Evolutionary conservation across 2,329 filamentous ascomycete species (phyloP), one percentile per base, ranked within the genome.

Genomic region (Cercospora canescens): DNA sequence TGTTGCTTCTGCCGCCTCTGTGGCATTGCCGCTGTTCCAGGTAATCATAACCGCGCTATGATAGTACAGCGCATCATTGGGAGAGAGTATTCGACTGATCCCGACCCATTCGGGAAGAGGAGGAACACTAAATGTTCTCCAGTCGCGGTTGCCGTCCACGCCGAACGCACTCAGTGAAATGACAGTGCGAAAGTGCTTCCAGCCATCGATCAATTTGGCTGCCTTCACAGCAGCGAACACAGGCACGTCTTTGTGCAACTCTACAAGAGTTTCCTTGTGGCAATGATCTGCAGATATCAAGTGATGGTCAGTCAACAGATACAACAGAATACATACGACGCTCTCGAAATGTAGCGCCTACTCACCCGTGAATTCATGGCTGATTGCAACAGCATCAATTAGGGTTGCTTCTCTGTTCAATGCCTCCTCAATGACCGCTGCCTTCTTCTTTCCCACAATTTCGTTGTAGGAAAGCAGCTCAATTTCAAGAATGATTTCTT

Each of bases 21-120:
- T 59, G 5, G 64, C 62, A 21, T 59, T 70, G 60, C 34, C 66
- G 52, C 73, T 75, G 64, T 79, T 77, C 69, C 89, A 89, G 1
- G 82, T 81, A 59, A 91, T 79, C 70, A 90, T 78, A 24, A 91
- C 75, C 1, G 88, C 88, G 0, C 85, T 85, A 76, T 89, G 88
- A 72, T 87, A 88, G 75, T 87, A 86, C 0, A 89, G 79, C 3
- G 85, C 77, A 70, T 88, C 86, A 16, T 81, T 82, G 0, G 79
- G 72, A 28, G 85, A 85, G 21, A 85, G 80, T 4, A 91, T 79
- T 3, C 87, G 82, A 5, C 84, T 83, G 59, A 91, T 85, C 30
- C 84, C 83, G n/a, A 91, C 72, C 88, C 87, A 91, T 0, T 81
- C 73, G 2, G 88, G 88, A 2, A 91, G 75, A 1, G 79, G 79